Base-by-base conservation (phyloP, 352 stramenopile genomes). In the Globisporangium echinulatum region DNA sequence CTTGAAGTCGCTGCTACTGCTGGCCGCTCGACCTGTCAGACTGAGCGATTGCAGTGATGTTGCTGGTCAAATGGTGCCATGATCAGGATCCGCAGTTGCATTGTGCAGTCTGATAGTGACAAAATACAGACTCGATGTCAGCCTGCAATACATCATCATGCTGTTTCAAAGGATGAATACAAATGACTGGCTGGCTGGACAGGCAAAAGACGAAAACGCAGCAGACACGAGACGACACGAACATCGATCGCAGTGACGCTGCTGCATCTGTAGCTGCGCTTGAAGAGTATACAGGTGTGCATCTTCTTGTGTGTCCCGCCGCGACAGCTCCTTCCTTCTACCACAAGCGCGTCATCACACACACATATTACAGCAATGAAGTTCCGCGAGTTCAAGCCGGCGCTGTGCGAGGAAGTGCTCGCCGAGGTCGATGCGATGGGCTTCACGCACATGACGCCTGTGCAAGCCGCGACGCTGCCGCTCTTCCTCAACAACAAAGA, bases 401-500 rank as follows among this genome's bases (percentile, higher is more conserved):
- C 83, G 69, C 70, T 96, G 38, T 92, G 81, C 66, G 64, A 68
- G 39, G 77, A 85, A 66, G 77, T 94, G 51, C 73, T 96, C 43
- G 67, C 58, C 40, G 79, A 88, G 69, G 70, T 90, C 9, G 77
- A 88, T 61, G 68, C 77, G 49, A 68, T 97, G 63, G 83, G 83
- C 39, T 98, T 97, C 71, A 75, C 77, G 49, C 66, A 91, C 64
- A 95, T 96, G 79, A 98, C 92, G 48, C 92, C 92, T 42, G 92
- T 98, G 40, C 93, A 98, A 71, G 77, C 84, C 3, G 86, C 92
- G 4, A 92, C 85, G 49, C 79, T 98, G 43, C 95, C 95, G 60
- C 83, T 97, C 8, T 97, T 98, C 57, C 65, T 98, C 37, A 84
- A 75, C 36, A 93, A 98, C 75, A 98, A 98, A 61, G 92, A 97